Conservation (phyloP, 192 early-diverging fungal genomes). For the Podila minutissima region DNA sequence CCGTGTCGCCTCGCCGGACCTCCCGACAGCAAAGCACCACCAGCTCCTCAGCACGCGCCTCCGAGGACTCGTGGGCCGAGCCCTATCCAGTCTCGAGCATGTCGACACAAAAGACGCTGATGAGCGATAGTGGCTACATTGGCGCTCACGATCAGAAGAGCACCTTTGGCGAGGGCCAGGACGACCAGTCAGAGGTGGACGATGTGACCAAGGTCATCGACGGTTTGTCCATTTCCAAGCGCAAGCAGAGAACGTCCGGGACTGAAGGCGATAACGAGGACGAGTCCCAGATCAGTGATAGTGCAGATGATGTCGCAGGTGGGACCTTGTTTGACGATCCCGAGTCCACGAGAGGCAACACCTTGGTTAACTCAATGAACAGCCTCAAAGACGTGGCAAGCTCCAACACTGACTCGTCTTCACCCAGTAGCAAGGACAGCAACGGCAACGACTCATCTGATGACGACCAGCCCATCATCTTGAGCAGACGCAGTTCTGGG, state of each 20-base stretch:
- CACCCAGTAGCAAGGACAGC: not conserved
- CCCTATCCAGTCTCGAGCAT: not conserved
- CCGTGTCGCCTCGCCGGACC: conserved; percentile 2
- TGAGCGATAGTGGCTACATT: conserved; percentile 31
- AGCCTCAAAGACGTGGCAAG: not conserved
- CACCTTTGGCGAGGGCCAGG: not conserved
- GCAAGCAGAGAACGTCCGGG: conserved; percentile 2
- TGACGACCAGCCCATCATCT: conserved; percentile 42
- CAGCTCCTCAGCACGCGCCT: conserved; percentile 13
- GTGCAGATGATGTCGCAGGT: not conserved
- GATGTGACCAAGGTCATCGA: conserved; percentile 21
- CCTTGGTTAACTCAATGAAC: not conserved
- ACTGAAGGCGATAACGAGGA: not conserved
- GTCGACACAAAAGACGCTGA: conserved; percentile 5
- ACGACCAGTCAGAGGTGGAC: conserved; percentile 2
- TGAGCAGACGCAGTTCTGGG: conserved; percentile 11
- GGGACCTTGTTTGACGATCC: conserved; percentile 1
- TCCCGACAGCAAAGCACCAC: conserved; percentile 17
- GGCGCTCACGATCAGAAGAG: not conserved
- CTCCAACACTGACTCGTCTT: not conserved
- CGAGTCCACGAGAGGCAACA: not conserved
- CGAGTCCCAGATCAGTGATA: not conserved
- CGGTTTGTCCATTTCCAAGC: conserved; percentile 8
- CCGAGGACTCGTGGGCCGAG: conserved; percentile 29
- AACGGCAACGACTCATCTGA: conserved; percentile 14